These are phyloP conservation scores for Aureobasidium sp. DNA, from an alignment of 2,329 filamentous ascomycete species.

Conservation along the genomic window DNA sequence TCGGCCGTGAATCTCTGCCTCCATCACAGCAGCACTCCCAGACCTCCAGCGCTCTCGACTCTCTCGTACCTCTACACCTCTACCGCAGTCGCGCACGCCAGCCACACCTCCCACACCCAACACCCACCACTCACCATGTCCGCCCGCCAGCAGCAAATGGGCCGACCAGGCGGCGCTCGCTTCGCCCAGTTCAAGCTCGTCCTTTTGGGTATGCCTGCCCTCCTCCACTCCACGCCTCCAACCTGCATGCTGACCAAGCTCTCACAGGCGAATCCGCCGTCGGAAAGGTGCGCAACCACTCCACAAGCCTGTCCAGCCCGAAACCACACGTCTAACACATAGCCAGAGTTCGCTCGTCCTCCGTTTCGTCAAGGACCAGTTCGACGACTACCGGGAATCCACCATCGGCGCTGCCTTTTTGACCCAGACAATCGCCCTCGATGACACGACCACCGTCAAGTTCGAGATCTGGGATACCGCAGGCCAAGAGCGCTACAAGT, in stretches of 20 bases:
- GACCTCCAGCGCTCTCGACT: not conserved
- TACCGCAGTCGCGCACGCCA: not conserved
- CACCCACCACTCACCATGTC: conserved; percentile 53
- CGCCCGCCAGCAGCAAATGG: conserved; percentile 67
- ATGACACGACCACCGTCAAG: conserved; percentile 97
- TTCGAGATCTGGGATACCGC: conserved; percentile 99
- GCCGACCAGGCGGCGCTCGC: conserved; percentile 55
- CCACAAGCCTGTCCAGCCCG: conserved; percentile 14
- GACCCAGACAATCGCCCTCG: conserved; percentile 96
- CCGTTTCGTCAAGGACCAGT: conserved; percentile 99
- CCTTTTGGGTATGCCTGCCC: conserved; percentile 65
- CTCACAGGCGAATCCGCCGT: conserved; percentile 87
- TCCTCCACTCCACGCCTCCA: not conserved
- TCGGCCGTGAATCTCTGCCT: not conserved
- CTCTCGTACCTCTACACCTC: not conserved
- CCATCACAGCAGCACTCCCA: not conserved
- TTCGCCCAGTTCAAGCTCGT: conserved; percentile 99
- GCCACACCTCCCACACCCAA: not conserved
- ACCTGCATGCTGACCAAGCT: not conserved
- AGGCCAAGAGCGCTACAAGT: conserved; percentile 98
- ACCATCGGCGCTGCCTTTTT: conserved; percentile 98
- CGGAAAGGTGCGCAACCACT: conserved; percentile 52
- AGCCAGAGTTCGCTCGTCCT: conserved; percentile 90
- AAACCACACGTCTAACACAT: conserved; percentile 20
- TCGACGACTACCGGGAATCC: conserved; percentile 95